Conservation (phyloP, 257 asterid species). For the Prunella vulgaris region DNA sequence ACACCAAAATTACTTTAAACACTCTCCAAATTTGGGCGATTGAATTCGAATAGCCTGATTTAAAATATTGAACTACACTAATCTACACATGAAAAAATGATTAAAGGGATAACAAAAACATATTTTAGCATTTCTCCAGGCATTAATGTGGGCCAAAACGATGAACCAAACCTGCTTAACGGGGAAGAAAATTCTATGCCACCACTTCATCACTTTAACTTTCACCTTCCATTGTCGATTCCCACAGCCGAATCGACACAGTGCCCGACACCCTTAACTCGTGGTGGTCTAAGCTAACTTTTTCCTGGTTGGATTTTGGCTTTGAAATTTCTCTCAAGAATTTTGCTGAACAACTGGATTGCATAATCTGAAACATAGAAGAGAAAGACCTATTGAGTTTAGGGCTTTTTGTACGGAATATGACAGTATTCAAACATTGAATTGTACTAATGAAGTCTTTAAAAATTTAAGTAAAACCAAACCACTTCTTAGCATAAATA, state of each 20-base stretch:
- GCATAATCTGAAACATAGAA: too few species aligned
- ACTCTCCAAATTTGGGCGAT: neutral
- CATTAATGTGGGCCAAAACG: constrained; percentile 57
- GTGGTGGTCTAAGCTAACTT: too few species aligned
- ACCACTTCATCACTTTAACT: constrained; percentile 62
- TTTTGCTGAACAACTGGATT: too few species aligned
- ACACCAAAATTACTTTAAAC: constrained; percentile 1
- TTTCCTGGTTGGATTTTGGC: too few species aligned
- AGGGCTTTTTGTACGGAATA: too few species aligned
- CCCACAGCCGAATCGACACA: constrained; percentile 55
- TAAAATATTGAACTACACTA: too few species aligned
- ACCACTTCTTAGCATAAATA: too few species aligned
- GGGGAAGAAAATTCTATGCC: constrained; percentile 75
- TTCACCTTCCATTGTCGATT: constrained; percentile 49
- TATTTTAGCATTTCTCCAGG: constrained; percentile 54
- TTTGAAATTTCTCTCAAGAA: too few species aligned
- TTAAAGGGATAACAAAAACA: neutral
- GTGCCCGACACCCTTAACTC: constrained; percentile 53
- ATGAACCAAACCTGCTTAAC: constrained; percentile 64
- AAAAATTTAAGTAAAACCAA: too few species aligned
- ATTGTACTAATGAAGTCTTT: too few species aligned
- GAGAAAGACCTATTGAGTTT: too few species aligned
- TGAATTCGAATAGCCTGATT: neutral
- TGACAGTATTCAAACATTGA: too few species aligned
- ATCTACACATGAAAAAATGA: neutral